Conservation (phyloP, 306 rosid species). For the Lablab purpureus region DNA sequence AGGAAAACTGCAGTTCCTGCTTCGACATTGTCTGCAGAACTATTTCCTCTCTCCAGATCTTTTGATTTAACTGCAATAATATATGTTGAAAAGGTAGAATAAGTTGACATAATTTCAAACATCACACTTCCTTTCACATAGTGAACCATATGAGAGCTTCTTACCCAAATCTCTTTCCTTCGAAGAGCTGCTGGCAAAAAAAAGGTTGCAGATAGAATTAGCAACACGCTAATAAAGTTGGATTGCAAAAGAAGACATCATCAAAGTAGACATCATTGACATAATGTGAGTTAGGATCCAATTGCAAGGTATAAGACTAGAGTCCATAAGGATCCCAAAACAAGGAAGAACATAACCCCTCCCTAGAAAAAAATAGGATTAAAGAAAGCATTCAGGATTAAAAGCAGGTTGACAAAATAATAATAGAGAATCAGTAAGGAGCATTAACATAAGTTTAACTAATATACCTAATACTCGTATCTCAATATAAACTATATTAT, state of each 20-base stretch:
- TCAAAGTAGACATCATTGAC: not conserved
- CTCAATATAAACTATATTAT: not conserved
- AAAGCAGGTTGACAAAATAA: constrained; percentile 6
- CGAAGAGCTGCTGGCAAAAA: constrained; percentile 47
- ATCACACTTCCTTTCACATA: not conserved
- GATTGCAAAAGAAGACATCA: constrained; percentile 5
- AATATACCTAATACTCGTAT: constrained; percentile 17
- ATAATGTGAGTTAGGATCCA: not conserved
- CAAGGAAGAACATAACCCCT: not conserved
- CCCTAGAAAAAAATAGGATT: not conserved
- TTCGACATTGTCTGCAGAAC: constrained; percentile 45
- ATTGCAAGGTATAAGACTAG: not conserved
- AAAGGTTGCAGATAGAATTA: constrained; percentile 22
- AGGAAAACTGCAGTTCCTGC: constrained; percentile 83
- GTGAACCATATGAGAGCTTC: constrained; percentile 19
- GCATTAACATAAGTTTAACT: constrained; percentile 1
- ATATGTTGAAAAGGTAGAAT: constrained; percentile 23
- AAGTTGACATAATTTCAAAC: constrained; percentile 26
- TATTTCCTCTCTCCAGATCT: constrained; percentile 56
- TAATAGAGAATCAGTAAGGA: not conserved
- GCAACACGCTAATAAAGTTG: not conserved
- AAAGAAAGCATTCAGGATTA: not conserved
- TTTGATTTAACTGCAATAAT: constrained; percentile 45
- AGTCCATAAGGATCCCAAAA: not conserved
- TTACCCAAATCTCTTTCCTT: constrained; percentile 55